Evolutionary conservation across 2,329 filamentous ascomycete species (phyloP).

Genomic region (Pyrenophora graminea): DNA sequence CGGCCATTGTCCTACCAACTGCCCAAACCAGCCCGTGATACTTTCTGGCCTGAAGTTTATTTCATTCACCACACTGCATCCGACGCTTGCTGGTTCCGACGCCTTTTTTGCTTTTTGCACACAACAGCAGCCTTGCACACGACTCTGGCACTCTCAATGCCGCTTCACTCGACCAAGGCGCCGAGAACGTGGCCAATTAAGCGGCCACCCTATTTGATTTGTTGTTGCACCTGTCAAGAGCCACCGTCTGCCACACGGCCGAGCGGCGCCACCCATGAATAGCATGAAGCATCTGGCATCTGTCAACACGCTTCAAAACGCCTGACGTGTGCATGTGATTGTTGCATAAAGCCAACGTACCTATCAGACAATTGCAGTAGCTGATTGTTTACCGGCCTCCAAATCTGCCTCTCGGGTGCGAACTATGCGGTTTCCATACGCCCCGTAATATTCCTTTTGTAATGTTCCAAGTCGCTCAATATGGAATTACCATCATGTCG

Average conservation of each 20-base stretch:
- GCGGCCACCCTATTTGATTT: not conserved
- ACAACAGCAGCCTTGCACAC: not conserved
- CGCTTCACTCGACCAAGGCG: not conserved
- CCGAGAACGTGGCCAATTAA: not conserved
- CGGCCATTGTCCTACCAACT: not conserved
- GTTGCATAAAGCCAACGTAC: constrained; percentile 3
- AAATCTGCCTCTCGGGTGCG: not conserved
- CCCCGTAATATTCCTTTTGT: not conserved
- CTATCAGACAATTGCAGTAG: not conserved
- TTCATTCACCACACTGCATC: constrained; percentile 6
- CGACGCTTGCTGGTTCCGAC: constrained; percentile 1
- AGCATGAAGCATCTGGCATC: constrained; percentile 7
- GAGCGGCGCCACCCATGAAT: not conserved
- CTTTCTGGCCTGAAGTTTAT: not conserved
- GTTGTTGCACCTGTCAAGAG: not conserved
- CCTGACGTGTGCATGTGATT: not conserved
- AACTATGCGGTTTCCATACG: not conserved
- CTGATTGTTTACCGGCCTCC: not conserved
- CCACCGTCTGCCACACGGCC: not conserved
- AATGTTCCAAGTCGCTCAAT: not conserved
- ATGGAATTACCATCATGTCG: not conserved
- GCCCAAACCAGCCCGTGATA: not conserved
- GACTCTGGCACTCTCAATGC: not conserved
- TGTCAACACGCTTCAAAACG: constrained; percentile 9
- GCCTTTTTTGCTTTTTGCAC: not conserved